Percentiles rank a stretch among this genome's conserved stretches.
Evolutionary conservation across 345 rosid genomes (phyloP).

Genomic region (Gossypium herbaceum): DNA sequence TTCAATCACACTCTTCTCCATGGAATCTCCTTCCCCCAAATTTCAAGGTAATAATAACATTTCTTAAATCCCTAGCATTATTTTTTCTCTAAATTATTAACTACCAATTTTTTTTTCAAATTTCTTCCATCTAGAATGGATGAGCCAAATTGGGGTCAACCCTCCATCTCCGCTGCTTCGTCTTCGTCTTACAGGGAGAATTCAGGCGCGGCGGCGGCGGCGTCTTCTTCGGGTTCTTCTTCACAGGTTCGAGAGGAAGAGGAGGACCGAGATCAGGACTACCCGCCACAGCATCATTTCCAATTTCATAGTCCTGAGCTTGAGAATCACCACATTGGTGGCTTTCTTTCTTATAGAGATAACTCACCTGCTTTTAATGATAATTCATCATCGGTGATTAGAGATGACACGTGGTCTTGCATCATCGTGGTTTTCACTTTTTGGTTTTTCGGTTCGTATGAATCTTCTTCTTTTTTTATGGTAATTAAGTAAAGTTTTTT

Average conservation of each 20-base stretch:
- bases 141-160: conserved; percentile 40
- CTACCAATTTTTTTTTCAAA: neutral
- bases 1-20: conserved; percentile 18
- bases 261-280: conserved; percentile 35
- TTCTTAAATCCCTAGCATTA: neutral
- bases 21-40: conserved; percentile 22
- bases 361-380: conserved; percentile 24
- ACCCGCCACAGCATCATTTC: conserved; percentile 29
- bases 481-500: neutral
- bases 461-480: neutral
- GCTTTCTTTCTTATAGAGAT: conserved; percentile 28
- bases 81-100: neutral
- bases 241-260: conserved; percentile 43
- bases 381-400: conserved; percentile 33
- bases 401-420: conserved; percentile 87
- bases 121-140: conserved; percentile 30
- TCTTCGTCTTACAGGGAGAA: conserved; percentile 19
- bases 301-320: conserved; percentile 27
- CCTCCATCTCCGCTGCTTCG: conserved; percentile 17
- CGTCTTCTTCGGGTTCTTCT: conserved; percentile 30
- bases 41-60: neutral
- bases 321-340: conserved; percentile 47
- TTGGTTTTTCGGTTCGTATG: conserved; percentile 74
- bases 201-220: conserved; percentile 12
- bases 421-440: conserved; percentile 78